Evolutionary conservation across 176 grass and related monocot genomes (phyloP).

Genomic region (Hordeum vulgare): MorexV3_pseudomolecules_assembly NC_058524.1:24747996-24748495

Average conservation of each 20-base stretch:
- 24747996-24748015: no score
- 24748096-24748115: no score
- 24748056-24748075: no score
- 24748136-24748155: no score
- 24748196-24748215: neutral
- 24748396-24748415: constrained; percentile 38
- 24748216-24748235: neutral
- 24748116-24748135: no score
- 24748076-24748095: no score
- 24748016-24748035: no score
- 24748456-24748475: neutral
- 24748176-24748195: neutral
- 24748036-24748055: no score
- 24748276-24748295: neutral
- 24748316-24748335: neutral
- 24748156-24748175: neutral
- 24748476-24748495: constrained; percentile 38
- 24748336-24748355: neutral
- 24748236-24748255: neutral
- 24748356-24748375: neutral
- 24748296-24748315: neutral
- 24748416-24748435: neutral
- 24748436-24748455: neutral
- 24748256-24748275: neutral
- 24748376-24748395: neutral